Conservation (phyloP, 805 yeast genomes). For the Blastobotrys terrestris region DNA sequence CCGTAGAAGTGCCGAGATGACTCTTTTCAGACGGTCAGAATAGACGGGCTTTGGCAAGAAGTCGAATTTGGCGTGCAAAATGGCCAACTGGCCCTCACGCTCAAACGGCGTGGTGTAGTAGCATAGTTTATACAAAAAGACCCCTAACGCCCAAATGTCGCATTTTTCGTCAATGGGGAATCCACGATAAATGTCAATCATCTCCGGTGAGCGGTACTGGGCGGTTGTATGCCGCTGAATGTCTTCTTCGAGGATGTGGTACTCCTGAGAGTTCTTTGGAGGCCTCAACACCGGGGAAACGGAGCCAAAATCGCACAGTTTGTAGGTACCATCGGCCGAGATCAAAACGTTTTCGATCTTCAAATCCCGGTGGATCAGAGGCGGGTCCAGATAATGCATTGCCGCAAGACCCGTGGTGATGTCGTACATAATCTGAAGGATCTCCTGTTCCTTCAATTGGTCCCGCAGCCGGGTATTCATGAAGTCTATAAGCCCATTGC, state of each 20-base stretch:
- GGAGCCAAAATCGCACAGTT: conserved; percentile 92
- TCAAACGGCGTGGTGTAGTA: conserved; percentile 95
- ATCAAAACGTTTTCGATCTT: conserved; percentile 92
- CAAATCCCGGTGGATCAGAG: conserved; percentile 84
- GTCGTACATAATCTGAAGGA: conserved; percentile 77
- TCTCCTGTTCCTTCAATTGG: conserved; percentile 69
- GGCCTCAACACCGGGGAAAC: conserved; percentile 65
- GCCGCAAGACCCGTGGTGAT: conserved; percentile 70
- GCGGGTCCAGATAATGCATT: conserved; percentile 68
- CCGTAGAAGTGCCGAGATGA: conserved; percentile 73
- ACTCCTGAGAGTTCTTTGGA: conserved; percentile 69
- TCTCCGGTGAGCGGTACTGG: conserved; percentile 92
- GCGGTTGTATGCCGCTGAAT: conserved; percentile 89
- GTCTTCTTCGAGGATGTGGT: conserved; percentile 73
- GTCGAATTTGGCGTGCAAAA: conserved; percentile 73
- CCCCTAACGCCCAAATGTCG: conserved; percentile 96
- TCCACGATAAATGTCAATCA: conserved; percentile 82
- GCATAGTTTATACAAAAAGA: conserved; percentile 82
- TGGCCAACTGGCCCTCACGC: conserved; percentile 72
- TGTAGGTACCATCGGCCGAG: conserved; percentile 58
- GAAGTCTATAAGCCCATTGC: conserved; percentile 73
- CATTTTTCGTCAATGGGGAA: conserved; percentile 84
- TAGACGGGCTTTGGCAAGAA: conserved; percentile 66
- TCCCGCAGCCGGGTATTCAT: conserved; percentile 83
- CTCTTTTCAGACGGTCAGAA: conserved; percentile 63